phyloP scores from a whole-genome alignment of 805 yeast species.

The Dipodascus albidus region DNA sequence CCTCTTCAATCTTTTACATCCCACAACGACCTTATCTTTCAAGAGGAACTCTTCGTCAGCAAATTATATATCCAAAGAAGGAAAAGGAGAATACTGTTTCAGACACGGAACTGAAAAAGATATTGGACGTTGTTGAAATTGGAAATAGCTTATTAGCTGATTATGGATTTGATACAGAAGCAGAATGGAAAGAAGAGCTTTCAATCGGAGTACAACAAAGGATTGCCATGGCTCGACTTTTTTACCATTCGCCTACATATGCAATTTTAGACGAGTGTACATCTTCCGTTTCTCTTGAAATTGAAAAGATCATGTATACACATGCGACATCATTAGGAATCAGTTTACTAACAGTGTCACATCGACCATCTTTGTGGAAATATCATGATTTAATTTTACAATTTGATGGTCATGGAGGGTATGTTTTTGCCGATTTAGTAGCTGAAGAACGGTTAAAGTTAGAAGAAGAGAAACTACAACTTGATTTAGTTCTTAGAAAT shows the following conservation, averaged over 20 bases:
- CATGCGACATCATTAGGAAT: conserved; percentile 72
- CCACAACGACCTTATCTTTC: conserved; percentile 90
- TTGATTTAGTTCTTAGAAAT: conserved; percentile 62
- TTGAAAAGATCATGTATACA: conserved; percentile 81
- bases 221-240: conserved; percentile 84
- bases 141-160: conserved; percentile 24
- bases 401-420: conserved; percentile 76
- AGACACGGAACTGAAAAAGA: conserved; percentile 25
- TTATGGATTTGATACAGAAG: conserved; percentile 54
- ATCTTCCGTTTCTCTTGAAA: conserved; percentile 81
- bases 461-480: conserved; percentile 63
- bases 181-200: conserved; percentile 83
- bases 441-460: conserved; percentile 60
- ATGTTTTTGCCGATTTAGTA: conserved; percentile 49
- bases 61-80: conserved; percentile 78
- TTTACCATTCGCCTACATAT: conserved; percentile 82
- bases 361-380: conserved; percentile 85
- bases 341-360: conserved; percentile 82
- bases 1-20: conserved; percentile 65
- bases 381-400: conserved; percentile 75
- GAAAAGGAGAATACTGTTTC: conserved; percentile 33
- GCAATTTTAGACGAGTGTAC: conserved; percentile 96
- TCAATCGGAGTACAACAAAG: conserved; percentile 90
- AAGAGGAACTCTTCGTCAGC: conserved; percentile 72
- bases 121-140: conserved; percentile 26